These are phyloP conservation scores for Globisporangium megalacanthum DNA, from an alignment of 352 stramenopile species.

Conservation along the genomic window DNA sequence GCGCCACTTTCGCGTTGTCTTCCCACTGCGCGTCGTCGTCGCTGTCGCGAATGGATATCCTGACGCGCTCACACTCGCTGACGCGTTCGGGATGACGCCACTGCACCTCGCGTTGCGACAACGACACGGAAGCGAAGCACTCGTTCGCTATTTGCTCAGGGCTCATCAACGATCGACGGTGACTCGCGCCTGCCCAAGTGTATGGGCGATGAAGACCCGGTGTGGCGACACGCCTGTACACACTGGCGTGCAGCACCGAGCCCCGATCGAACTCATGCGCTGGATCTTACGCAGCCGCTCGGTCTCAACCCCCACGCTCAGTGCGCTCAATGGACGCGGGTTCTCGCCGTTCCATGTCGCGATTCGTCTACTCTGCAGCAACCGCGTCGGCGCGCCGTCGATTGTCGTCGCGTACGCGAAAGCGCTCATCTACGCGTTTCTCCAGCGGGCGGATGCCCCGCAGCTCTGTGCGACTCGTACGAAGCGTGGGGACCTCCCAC, in stretches of 20 bases:
- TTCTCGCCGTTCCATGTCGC: slow-evolving; percentile 39
- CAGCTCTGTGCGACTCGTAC: slow-evolving; percentile 27
- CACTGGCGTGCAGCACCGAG: slow-evolving; percentile 23
- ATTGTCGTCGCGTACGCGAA: slow-evolving; percentile 17
- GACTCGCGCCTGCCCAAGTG: background rate
- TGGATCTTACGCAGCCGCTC: slow-evolving; percentile 22
- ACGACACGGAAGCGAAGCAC: slow-evolving; percentile 13
- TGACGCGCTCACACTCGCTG: slow-evolving; percentile 29
- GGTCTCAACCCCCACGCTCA: slow-evolving; percentile 7
- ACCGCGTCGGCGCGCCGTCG: background rate
- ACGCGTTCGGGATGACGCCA: slow-evolving; percentile 58
- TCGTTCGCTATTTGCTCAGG: slow-evolving; percentile 23
- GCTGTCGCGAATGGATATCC: slow-evolving; percentile 32
- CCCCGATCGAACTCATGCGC: slow-evolving; percentile 31
- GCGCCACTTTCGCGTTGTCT: slow-evolving; percentile 18
- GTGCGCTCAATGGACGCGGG: slow-evolving; percentile 29
- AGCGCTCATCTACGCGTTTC: slow-evolving; percentile 33
- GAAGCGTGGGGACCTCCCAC: slow-evolving; percentile 36
- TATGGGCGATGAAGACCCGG: slow-evolving; percentile 12
- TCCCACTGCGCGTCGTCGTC: slow-evolving; percentile 26
- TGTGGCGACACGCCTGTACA: slow-evolving; percentile 35
- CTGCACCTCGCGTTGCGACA: slow-evolving; percentile 56
- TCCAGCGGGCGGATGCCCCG: slow-evolving; percentile 22
- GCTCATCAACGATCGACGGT: background rate
- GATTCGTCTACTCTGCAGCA: slow-evolving; percentile 25